Conservation (phyloP, 1,284 basidiomycete genomes). For the Cutaneotrichosporon sp. region DNA sequence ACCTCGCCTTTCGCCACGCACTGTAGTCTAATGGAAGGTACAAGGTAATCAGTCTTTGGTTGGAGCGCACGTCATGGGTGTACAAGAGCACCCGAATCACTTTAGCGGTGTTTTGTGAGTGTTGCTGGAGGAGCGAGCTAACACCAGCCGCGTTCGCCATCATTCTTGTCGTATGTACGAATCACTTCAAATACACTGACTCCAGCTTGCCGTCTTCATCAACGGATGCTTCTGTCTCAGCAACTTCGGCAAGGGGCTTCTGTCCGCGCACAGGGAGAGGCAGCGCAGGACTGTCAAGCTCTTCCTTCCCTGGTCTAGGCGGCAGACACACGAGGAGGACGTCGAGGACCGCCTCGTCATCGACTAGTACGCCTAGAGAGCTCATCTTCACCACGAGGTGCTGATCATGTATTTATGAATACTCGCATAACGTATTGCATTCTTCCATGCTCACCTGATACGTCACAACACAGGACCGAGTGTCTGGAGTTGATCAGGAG, state of each 20-base stretch:
- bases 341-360: conserved; percentile 2
- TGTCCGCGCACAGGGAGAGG: conserved; percentile 24
- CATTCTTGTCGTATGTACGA: conserved; percentile 24
- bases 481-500: too few species aligned
- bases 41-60: conserved; percentile 37
- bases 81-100: conserved; percentile 36
- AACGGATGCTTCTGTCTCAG: conserved; percentile 30
- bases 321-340: neutral
- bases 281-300: neutral
- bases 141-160: conserved; percentile 35
- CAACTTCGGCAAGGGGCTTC: conserved; percentile 37
- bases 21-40: conserved; percentile 23
- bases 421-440: too few species aligned
- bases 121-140: neutral
- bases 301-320: neutral
- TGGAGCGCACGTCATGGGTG: conserved; percentile 21
- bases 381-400: neutral
- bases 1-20: neutral
- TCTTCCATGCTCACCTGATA: too few species aligned
- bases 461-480: too few species aligned
- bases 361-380: neutral
- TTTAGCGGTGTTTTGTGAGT: conserved; percentile 38
- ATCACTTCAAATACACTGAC: neutral
- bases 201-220: conserved; percentile 25
- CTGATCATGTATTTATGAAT: too few species aligned